A percentile compares a stretch with the other conserved stretches of the same genome.
These are phyloP conservation scores for Boletus huronensis DNA, from an alignment of 768 basidiomycete species.

Conservation along the genomic window DNA sequence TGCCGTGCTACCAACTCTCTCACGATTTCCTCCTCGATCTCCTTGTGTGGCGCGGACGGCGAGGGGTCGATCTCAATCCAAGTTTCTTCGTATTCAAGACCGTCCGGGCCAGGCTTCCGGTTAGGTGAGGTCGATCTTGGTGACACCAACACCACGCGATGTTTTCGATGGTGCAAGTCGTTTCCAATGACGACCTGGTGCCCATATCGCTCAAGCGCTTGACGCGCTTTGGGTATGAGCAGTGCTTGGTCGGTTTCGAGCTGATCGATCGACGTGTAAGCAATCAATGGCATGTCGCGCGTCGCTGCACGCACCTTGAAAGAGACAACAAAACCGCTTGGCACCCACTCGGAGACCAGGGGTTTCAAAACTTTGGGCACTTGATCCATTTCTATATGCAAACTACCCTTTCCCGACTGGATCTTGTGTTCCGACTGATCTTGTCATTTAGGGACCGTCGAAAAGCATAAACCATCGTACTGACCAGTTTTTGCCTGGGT, in stretches of 20 bases:
- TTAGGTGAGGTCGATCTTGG: constrained; percentile 28
- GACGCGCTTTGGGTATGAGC: constrained; percentile 86
- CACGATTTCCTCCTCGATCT: constrained; percentile 94
- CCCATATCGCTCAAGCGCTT: constrained; percentile 88
- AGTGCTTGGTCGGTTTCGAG: constrained; percentile 87
- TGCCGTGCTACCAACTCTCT: constrained; percentile 73
- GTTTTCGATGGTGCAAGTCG: constrained; percentile 86
- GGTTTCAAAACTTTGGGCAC: constrained; percentile 95
- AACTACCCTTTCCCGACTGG: constrained; percentile 91
- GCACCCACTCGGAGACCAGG: constrained; percentile 91
- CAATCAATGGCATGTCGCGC: not conserved
- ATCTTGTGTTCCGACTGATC: constrained; percentile 95
- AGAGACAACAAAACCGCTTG: constrained; percentile 87
- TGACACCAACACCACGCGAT: constrained; percentile 89
- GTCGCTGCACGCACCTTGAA: constrained; percentile 78
- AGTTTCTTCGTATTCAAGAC: constrained; percentile 45
- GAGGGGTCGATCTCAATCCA: constrained; percentile 62
- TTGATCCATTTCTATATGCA: constrained; percentile 97
- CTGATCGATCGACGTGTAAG: constrained; percentile 38
- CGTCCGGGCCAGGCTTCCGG: constrained; percentile 13
- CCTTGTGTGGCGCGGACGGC: constrained; percentile 43
- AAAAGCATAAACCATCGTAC: constrained; percentile 24
- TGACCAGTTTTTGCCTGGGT: constrained; percentile 84
- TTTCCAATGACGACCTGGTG: constrained; percentile 98
- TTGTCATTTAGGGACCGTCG: not conserved